phyloP scores from a whole-genome alignment of 1,284 basidiomycete genomes.

The Cryptococcus sp. region DNA sequence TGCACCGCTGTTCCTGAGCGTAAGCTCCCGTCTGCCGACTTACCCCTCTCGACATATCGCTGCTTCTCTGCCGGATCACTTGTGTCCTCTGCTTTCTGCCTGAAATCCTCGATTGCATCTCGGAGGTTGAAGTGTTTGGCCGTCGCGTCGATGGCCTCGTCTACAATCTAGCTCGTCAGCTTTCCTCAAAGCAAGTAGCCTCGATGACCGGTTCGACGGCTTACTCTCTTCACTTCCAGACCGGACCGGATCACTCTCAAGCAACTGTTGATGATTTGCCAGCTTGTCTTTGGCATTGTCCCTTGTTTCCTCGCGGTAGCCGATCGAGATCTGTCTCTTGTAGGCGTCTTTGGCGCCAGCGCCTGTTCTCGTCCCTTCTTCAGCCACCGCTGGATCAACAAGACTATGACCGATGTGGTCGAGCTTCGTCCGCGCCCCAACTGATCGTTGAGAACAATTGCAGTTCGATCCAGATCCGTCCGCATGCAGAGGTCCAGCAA shows the following conservation, averaged over 20 bases:
- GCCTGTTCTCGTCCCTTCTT: conserved; percentile 14
- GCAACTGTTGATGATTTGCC: conserved; percentile 66
- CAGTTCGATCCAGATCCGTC: conserved; percentile 64
- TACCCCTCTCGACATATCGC: conserved; percentile 64
- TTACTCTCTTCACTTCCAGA: conserved; percentile 66
- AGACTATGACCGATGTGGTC: conserved; percentile 76
- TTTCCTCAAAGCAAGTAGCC: too few species aligned
- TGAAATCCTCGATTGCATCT: conserved; percentile 79
- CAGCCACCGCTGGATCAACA: conserved; percentile 85
- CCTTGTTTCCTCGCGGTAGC: conserved; percentile 7
- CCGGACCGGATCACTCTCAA: conserved; percentile 90
- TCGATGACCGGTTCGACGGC: conserved; percentile 7
- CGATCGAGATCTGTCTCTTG: conserved; percentile 7
- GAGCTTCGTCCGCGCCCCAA: conserved; percentile 92
- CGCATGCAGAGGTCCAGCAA: conserved; percentile 77
- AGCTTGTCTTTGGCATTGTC: conserved; percentile 29
- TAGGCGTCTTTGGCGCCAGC: conserved; percentile 7
- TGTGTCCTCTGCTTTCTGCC: conserved; percentile 61
- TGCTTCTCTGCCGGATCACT: conserved; percentile 65
- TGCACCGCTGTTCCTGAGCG: conserved; percentile 55
- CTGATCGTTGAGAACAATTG: conserved; percentile 94
- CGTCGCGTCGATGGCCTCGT: conserved; percentile 86
- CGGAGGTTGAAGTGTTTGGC: conserved; percentile 75
- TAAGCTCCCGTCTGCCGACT: conserved; percentile 4
- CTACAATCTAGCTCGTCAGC: conserved; percentile 55